A percentile compares a stretch with the other conserved stretches of the same genome.
Evolutionary conservation across 148 eudicot species (phyloP).

Genomic region (Vaccinium macrocarpon): DNA sequence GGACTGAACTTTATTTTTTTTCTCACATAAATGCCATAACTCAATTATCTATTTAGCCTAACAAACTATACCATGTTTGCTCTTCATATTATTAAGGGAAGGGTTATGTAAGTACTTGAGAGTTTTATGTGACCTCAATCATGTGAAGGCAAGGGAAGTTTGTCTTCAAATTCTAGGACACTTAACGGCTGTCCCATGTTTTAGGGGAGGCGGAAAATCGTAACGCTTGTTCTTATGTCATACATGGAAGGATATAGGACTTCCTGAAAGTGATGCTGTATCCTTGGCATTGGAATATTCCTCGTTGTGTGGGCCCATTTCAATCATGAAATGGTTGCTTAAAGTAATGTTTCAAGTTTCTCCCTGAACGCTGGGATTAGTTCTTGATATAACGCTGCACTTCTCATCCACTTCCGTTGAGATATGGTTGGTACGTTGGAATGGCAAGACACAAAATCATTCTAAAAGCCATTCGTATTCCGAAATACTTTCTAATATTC

Average conservation of each 20-base stretch:
- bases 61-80: not conserved
- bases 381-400: not conserved
- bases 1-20: not conserved
- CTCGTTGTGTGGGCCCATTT: not conserved
- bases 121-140: not conserved
- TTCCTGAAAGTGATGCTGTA: not conserved
- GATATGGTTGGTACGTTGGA: not conserved
- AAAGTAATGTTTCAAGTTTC: not conserved
- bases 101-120: not conserved
- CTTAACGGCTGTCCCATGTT: not conserved
- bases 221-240: not conserved
- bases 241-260: not conserved
- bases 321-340: not conserved
- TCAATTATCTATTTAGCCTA: not conserved
- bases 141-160: not conserved
- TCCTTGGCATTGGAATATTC: not conserved
- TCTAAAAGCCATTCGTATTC: not conserved
- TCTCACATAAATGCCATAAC: not conserved
- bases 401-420: not conserved
- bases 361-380: not conserved
- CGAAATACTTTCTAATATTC: not conserved
- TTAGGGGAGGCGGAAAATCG: not conserved
- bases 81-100: not conserved
- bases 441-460: not conserved
- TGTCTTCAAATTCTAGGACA: not conserved